Conservation (phyloP, 2,329 filamentous ascomycete species). For the Aureobasidium sp. region DNA sequence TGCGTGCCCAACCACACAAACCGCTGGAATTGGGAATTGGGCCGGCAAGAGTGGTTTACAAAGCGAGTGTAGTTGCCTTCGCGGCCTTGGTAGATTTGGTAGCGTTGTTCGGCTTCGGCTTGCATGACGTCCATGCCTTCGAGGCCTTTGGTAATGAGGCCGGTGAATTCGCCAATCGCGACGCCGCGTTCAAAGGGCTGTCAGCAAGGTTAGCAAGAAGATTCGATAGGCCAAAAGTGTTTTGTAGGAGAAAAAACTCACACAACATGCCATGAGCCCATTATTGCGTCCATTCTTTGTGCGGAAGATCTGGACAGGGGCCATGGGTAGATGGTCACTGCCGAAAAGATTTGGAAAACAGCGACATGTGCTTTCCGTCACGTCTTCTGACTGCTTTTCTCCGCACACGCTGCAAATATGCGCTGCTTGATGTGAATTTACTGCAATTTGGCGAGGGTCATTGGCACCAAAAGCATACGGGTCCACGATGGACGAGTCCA, state of each 20-base stretch:
- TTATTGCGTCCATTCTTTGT: constrained; percentile 50
- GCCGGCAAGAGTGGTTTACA: constrained; percentile 52
- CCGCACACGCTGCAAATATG: constrained; percentile 41
- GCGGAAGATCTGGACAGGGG: constrained; percentile 47
- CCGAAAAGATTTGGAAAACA: constrained; percentile 51
- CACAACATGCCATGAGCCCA: constrained; percentile 41
- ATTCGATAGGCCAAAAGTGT: too few relatives aligned
- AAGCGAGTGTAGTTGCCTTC: constrained; percentile 54
- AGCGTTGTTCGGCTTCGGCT: constrained; percentile 31
- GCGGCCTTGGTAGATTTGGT: constrained; percentile 53
- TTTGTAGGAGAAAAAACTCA: neutral
- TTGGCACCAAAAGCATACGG: constrained; percentile 42
- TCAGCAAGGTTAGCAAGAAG: too few relatives aligned
- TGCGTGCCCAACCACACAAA: constrained; percentile 53
- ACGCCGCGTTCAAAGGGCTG: constrained; percentile 44
- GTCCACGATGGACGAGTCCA: constrained; percentile 47
- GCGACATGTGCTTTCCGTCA: constrained; percentile 42
- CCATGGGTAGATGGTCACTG: constrained; percentile 32
- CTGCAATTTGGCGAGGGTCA: constrained; percentile 40
- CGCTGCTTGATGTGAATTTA: neutral
- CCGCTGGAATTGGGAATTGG: constrained; percentile 51
- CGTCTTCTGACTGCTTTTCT: constrained; percentile 45
- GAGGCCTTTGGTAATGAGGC: constrained; percentile 47
- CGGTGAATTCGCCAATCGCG: constrained; percentile 51
- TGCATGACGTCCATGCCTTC: constrained; percentile 51